A percentile compares a stretch with the other conserved stretches of the same genome.
Evolutionary conservation across 1,284 basidiomycete species (phyloP).

Genomic region (Cronartium quercuum): DNA sequence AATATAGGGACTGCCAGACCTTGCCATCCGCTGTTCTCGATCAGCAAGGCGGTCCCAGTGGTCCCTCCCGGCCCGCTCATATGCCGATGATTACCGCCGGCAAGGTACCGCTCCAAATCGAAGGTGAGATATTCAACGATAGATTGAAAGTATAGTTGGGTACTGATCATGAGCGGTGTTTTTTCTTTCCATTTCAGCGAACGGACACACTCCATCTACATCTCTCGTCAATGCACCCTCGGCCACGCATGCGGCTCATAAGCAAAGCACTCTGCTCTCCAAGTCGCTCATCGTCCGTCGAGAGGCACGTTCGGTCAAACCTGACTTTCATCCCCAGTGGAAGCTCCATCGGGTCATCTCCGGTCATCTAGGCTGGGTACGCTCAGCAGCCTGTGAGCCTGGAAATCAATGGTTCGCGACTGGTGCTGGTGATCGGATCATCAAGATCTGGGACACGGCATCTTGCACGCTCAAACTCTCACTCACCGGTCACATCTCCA

Average conservation of each 20-base stretch:
- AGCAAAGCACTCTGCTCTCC: slow-evolving; percentile 58
- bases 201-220: background rate
- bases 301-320: slow-evolving; percentile 83
- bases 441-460: slow-evolving; percentile 99
- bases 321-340: slow-evolving; percentile 87
- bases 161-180: slow-evolving; percentile 15
- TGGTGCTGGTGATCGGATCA: slow-evolving; percentile 92
- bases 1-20: slow-evolving; percentile 78
- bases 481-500: slow-evolving; percentile 94
- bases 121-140: background rate
- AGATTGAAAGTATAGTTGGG: slow-evolving; percentile 42
- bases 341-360: slow-evolving; percentile 95
- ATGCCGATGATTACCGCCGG: slow-evolving; percentile 56
- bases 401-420: slow-evolving; percentile 99
- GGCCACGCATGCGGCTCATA: slow-evolving; percentile 45
- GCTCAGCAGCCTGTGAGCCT: slow-evolving; percentile 89
- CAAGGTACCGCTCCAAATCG: slow-evolving; percentile 61
- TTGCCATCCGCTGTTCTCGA: slow-evolving; percentile 73
- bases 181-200: background rate
- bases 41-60: slow-evolving; percentile 68
- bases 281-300: slow-evolving; percentile 82
- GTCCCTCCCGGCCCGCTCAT: slow-evolving; percentile 63
- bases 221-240: slow-evolving; percentile 21
- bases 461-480: slow-evolving; percentile 90
- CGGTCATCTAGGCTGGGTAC: slow-evolving; percentile 97